Base-by-base conservation (phyloP, 2,329 filamentous ascomycete genomes). In the Penicillium sumatraense region DNA sequence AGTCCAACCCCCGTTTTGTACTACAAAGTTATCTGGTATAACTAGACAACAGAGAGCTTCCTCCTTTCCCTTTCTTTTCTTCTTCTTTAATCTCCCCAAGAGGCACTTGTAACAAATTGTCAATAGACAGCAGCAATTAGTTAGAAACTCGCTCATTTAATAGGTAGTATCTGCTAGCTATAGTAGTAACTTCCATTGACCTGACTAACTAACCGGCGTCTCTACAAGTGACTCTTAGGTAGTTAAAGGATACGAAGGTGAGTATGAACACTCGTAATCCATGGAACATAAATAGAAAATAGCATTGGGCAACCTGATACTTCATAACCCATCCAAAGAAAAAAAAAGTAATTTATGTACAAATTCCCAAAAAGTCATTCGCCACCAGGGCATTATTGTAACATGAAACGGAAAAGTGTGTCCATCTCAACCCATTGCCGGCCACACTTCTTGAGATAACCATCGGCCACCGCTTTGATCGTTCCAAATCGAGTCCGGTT, bases 401-500 rank as follows among this genome's bases (percentile, higher is more conserved):
- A 82, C 60, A 73, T 75, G 59, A 75, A 75, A 44, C 84, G 83
- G 80, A 96, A 97, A 60, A 97, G 76, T 62, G 81, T 87, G 74
- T 95, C 91, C 93, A 96, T 97, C 63, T 91, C 89, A 49, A 97
- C 93, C 91, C 91, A 96, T 74, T 92, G 89, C 65, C 91, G 81
- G 23, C 93, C 93, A 74, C 92, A 96, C 78, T 93, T 95, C 68
- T 91, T 91, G 65, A 96, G 76, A 76, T 96, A 96, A 68, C 80
- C 86, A 61, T 93, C 91, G 5, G 96, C 90, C 13, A 92, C 86
- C 6, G 82, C 82, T 79, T 87, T 90, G 62, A 93, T 78, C 0
- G 89, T 91, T 10, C 76, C 84, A 71, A 98, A 98, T 58, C 91
- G 81, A 35, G 82, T 80, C 54, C 90, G 84, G 74, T 99, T 99